Evolutionary conservation across 257 asterid genomes (phyloP), one percentile per base, ranked within the genome.

Genomic region (Ilex asprella): DNA sequence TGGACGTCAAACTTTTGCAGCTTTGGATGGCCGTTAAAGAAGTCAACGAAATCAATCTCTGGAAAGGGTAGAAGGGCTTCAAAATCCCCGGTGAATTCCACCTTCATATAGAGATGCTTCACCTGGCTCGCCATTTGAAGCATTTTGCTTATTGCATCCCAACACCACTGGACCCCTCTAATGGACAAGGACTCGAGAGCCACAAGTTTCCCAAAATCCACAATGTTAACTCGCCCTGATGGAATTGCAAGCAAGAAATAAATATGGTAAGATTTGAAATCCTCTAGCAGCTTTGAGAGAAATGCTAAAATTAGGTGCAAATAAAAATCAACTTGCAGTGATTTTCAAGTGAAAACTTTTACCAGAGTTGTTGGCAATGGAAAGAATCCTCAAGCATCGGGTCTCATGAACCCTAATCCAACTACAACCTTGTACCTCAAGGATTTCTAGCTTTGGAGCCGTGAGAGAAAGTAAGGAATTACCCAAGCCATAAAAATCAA

Each of bases 351-450:
- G 5, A 35, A 35, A 3, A 35, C 0, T 54, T 52, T 35, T 76
- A 92, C 99, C 99, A 79, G 81, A 39, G 73, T 75, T 89, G 71
- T 93, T 93, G 78, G 95, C 76, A 73, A 93, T 84, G 44, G 91
- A 76, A 30, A 93, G 90, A 55, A 74, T 70, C 64, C 71, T 85
- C 66, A 89, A 82, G 75, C 63, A 74, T 31, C 44, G 80, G 61
- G 96, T 79, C 64, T 81, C 89, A 10, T 12, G 65, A 73, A 84
- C 95, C 75, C 86, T 77, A 62, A 93, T 84, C 65, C 87, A 65
- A 66, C 94, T 81, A 73, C 96, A 93, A 41, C 99, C 99, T 71
- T 93, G 99, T 16, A 89, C 91, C 64, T 93, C 95, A 50, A 93
- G 94, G 6, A 78, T 71, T 64, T 81, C 86, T 29, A 93, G 83